Base-by-base conservation (phyloP, 257 asterid species). In the Przewalskia tangutica region DNA sequence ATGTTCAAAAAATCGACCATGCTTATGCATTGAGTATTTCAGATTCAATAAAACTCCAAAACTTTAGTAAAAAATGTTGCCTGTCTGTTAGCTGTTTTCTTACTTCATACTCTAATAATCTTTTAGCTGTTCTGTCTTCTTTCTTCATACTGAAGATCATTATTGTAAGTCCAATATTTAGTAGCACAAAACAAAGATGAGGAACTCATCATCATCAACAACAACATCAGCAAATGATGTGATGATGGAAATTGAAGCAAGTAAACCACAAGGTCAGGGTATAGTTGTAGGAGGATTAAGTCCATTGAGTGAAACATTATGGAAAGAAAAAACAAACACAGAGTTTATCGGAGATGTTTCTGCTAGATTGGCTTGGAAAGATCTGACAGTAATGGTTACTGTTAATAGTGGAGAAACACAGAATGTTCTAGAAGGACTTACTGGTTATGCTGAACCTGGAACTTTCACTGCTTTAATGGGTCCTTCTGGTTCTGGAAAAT, bases 401-500 rank as follows among this genome's bases (percentile, higher is more conserved):
- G 88, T 95, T 8, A 84, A 89, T 79, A 93, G 89, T 65, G 97
- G 99, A 6, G 97, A 90, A 46, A 87, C 97, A 0, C 98, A 92
- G 84, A 93, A 90, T 66, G 99, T 95, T 46, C 66, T 95, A 32
- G 98, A 95, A 80, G 88, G 86, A 10, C 93, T 95, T 4, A 86
- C 91, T 6, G 98, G 99, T 0, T 95, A 93, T 27, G 98, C 99
- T 1, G 99, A 95, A 82, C 97, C 99, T 8, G 99, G 99, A 78
- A 87, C 95, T 42, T 90, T 95, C 67, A 95, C 99, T 1, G 99
- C 99, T 0, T 93, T 95, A 64, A 95, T 95, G 99, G 99, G 99
- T 5, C 99, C 99, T 48, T 95, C 99, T 5, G 99, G 99, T 66
- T 95, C 99, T 64, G 99, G 99, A 0, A 95, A 95, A 67, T 95